A percentile compares a stretch with the other conserved stretches of the same genome.
Conservation (phyloP, 306 rosid genomes). For the Vicia villosa region DNA sequence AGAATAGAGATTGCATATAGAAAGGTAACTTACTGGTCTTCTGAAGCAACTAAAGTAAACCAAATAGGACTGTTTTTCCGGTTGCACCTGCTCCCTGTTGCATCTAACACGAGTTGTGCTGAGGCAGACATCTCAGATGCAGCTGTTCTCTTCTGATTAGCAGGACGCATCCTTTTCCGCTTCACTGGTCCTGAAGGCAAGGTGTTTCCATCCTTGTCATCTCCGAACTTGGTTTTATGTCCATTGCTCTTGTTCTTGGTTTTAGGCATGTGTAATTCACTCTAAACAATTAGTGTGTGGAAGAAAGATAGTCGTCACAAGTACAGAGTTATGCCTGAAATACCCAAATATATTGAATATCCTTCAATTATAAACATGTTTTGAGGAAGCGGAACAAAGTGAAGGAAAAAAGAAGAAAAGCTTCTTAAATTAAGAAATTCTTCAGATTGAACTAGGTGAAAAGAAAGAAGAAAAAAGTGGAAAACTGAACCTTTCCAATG, state of each 20-base stretch:
- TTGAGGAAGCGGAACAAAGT: too few relatives aligned
- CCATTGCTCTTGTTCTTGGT: constrained; percentile 69
- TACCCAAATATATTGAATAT: too few relatives aligned
- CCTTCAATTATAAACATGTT: too few relatives aligned
- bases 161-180: constrained; percentile 62
- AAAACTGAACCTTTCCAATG: too few relatives aligned
- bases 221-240: constrained; percentile 54
- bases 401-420: too few relatives aligned
- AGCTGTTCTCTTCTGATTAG: constrained; percentile 63
- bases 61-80: constrained; percentile 75
- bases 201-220: constrained; percentile 52
- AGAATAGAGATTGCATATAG: too few relatives aligned
- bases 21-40: constrained; percentile 78
- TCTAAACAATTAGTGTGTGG: too few relatives aligned
- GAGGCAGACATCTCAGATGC: constrained; percentile 59
- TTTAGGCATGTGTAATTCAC: constrained; percentile 49
- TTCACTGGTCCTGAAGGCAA: constrained; percentile 64
- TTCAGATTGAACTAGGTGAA: too few relatives aligned
- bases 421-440: too few relatives aligned
- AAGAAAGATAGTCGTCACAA: too few relatives aligned
- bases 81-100: constrained; percentile 48
- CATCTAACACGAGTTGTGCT: constrained; percentile 63
- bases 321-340: too few relatives aligned
- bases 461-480: too few relatives aligned
- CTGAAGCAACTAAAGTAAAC: constrained; percentile 93